These are phyloP conservation scores for Zygotorulaspora chibaensis DNA, from an alignment of 805 yeast species.

Conservation along the genomic window DNA sequence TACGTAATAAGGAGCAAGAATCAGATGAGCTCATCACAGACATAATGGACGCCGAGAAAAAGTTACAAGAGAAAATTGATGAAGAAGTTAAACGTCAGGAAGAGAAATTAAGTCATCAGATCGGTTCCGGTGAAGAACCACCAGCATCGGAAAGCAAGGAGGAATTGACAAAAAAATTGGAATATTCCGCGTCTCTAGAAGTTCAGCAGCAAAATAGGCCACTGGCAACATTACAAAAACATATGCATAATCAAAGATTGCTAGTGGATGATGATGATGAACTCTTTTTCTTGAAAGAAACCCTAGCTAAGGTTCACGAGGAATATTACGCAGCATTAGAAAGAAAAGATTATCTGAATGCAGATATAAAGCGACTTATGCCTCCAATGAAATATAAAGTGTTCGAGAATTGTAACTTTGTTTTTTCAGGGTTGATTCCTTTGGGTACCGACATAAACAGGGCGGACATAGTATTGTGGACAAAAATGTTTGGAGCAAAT, in stretches of 20 bases:
- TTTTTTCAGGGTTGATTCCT: conserved; percentile 89
- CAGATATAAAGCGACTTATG: conserved; percentile 66
- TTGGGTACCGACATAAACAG: conserved; percentile 64
- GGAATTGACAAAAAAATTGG: conserved; percentile 53
- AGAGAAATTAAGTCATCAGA: conserved; percentile 32
- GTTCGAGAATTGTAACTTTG: conserved; percentile 60
- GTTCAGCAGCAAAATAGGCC: conserved; percentile 82
- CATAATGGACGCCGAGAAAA: conserved; percentile 32
- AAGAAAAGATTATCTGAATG: conserved; percentile 47
- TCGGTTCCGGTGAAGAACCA: conserved; percentile 29
- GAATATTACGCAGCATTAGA: conserved; percentile 56
- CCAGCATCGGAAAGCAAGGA: conserved; percentile 38
- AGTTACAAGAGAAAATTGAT: conserved; percentile 29
- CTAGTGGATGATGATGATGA: conserved; percentile 80
- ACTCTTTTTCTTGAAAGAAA: conserved; percentile 55
- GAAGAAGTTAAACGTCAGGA: conserved; percentile 36
- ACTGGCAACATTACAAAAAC: conserved; percentile 73
- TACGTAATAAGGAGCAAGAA: conserved; percentile 29
- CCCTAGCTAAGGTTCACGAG: conserved; percentile 59
- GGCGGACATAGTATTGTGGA: conserved; percentile 91
- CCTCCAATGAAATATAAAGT: conserved; percentile 70
- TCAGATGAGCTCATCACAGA: conserved; percentile 34
- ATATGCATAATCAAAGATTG: conserved; percentile 51
- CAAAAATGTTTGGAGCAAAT: conserved; percentile 83
- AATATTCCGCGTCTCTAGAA: conserved; percentile 66